A percentile compares a stretch with the other conserved stretches of the same genome.
These are phyloP conservation scores for Pyrrhoderma noxium DNA, from an alignment of 1,284 basidiomycete species.

Conservation along the genomic window DNA sequence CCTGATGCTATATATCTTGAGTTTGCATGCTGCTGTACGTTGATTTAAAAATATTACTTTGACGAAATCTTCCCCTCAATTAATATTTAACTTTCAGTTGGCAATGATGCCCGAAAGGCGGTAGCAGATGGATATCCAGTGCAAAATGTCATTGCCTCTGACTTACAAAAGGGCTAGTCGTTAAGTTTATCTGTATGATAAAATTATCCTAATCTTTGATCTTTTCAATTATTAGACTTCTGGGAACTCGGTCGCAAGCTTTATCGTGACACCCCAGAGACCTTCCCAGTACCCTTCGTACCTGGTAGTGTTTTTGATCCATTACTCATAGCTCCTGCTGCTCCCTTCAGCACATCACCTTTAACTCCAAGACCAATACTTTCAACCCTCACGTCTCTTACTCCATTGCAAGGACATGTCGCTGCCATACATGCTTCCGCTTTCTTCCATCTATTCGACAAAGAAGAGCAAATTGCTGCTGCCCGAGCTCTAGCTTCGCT, in stretches of 20 bases:
- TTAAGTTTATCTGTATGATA: too few species aligned
- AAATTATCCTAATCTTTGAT: neutral
- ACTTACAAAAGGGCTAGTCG: constrained; percentile 19
- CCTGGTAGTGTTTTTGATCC: constrained; percentile 22
- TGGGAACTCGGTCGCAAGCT: constrained; percentile 24
- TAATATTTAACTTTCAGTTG: constrained; percentile 18
- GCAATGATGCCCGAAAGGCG: constrained; percentile 22
- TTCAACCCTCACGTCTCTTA: constrained; percentile 30
- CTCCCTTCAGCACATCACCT: constrained; percentile 21
- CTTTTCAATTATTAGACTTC: constrained; percentile 15
- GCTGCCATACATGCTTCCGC: constrained; percentile 41
- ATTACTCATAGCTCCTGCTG: constrained; percentile 26
- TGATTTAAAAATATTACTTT: constrained; percentile 3
- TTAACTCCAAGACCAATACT: constrained; percentile 27
- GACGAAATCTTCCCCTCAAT: neutral
- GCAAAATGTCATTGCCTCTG: constrained; percentile 21
- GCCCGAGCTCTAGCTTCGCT: constrained; percentile 35
- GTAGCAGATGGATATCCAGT: constrained; percentile 23
- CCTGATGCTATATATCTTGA: constrained; percentile 25
- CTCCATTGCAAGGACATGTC: constrained; percentile 36
- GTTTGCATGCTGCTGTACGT: constrained; percentile 28
- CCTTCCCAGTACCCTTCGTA: constrained; percentile 22
- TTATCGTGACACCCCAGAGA: constrained; percentile 19
- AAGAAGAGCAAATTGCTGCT: constrained; percentile 35
- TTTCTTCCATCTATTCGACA: constrained; percentile 47